A percentile compares a stretch with the other conserved stretches of the same genome.
Conservation (phyloP, 2,329 filamentous ascomycete genomes). For the Aspergillus texensis region DNA sequence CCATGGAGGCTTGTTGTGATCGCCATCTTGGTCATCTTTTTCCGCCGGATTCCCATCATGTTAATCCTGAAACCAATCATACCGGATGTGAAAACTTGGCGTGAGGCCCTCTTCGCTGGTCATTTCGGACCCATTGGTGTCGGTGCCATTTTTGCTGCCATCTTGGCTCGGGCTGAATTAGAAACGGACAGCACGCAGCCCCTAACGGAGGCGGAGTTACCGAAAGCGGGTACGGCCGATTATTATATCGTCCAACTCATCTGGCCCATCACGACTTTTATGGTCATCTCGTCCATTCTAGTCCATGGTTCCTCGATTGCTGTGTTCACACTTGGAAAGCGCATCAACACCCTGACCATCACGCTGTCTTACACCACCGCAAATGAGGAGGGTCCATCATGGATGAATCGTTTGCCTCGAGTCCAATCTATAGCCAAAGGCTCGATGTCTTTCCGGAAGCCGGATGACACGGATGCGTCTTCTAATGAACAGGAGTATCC, state of each 20-base stretch:
- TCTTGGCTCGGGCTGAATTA: conserved; percentile 88
- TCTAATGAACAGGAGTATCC: conserved; percentile 62
- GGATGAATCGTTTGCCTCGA: conserved; percentile 90
- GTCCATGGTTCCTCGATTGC: conserved; percentile 98
- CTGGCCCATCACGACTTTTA: conserved; percentile 93
- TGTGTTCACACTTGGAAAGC: conserved; percentile 95
- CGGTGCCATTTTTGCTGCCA: conserved; percentile 92
- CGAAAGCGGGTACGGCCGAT: conserved; percentile 56
- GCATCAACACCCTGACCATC: conserved; percentile 92
- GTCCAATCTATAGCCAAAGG: conserved; percentile 82
- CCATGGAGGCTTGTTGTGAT: conserved; percentile 94
- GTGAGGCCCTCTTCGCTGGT: conserved; percentile 92
- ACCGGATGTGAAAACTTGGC: conserved; percentile 97
- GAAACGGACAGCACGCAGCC: conserved; percentile 78
- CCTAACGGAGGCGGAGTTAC: conserved; percentile 61
- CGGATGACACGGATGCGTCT: conserved; percentile 66
- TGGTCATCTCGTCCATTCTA: conserved; percentile 91
- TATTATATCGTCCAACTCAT: conserved; percentile 80
- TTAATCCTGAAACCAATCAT: conserved; percentile 86
- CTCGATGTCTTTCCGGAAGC: conserved; percentile 71
- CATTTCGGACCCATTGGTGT: conserved; percentile 98
- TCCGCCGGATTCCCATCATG: conserved; percentile 96
- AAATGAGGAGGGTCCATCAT: conserved; percentile 83
- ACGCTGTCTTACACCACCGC: conserved; percentile 95
- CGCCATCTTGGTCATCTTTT: conserved; percentile 89